Base-by-base conservation (phyloP, 164 flowering plant species). In the Piper betle region DNA sequence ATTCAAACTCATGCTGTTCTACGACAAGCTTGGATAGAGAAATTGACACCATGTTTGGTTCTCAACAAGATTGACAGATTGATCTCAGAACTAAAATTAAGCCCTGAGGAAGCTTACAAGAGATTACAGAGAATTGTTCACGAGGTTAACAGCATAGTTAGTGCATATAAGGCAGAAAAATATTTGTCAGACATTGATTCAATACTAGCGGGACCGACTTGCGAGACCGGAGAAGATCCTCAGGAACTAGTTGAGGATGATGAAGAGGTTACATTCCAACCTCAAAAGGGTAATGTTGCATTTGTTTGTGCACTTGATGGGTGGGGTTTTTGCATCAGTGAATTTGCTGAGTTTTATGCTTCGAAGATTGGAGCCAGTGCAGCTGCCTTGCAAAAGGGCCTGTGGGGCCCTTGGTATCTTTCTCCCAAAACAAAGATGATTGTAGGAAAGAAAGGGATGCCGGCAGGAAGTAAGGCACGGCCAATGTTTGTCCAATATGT, bases 251-350 rank as follows among this genome's bases (percentile, higher is more conserved):
- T 82, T 7, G 98, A 86, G 74, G 92, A 86, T 70, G 96, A 91
- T 67, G 96, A 82, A 55, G 97, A 87, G 64, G 92, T 84, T 60
- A 81, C 84, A 0, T 90, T 90, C 63, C 97, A 84, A 67, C 97
- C 97, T 0, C 92, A 88, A 71, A 89, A 88, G 68, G 96, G 94
- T 12, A 88, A 91, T 82, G 98, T 91, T 39, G 89, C 75, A 0
- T 91, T 91, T 76, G 96, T 75, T 1, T 91, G 98, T 78, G 95
- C 86, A 12, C 69, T 91, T 48, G 98, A 91, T 79, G 98, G 98
- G 0, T 91, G 98, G 98, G 96, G 98, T 38, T 91, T 91, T 72
- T 50, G 80, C 12, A 75, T 85, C 50, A 8, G 54, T 15, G 80
- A 85, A 55, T 91, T 91, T 73, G 93, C 96, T 3, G 81, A 85